Evolutionary conservation across 768 basidiomycete genomes (phyloP).

Genomic region (Boletus rubroflammeus): DNA sequence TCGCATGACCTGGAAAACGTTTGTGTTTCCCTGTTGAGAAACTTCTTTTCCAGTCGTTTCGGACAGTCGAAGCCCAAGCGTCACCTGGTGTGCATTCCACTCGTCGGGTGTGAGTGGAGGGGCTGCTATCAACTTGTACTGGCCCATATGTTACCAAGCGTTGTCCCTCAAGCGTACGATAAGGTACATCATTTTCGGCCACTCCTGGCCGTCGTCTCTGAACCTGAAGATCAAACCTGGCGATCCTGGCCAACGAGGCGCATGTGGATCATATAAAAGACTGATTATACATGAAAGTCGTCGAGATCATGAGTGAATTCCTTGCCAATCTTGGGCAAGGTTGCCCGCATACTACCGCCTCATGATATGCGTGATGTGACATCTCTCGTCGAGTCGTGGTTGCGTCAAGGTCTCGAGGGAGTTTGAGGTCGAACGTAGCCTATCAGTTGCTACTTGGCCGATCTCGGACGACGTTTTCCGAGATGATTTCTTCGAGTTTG

Average conservation of each 20-base stretch:
- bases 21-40: too few relatives aligned
- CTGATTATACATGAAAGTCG: conserved; percentile 15
- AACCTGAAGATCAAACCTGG: conserved; percentile 11
- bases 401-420: conserved; percentile 5
- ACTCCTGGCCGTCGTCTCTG: conserved; percentile 1
- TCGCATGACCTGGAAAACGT: conserved; percentile 6
- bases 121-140: conserved; percentile 12
- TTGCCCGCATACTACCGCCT: not conserved
- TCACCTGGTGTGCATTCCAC: conserved; percentile 10
- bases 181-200: not conserved
- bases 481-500: conserved; percentile 3
- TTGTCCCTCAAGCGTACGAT: conserved; percentile 3
- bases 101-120: conserved; percentile 3
- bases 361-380: conserved; percentile 4
- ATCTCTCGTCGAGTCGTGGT: too few relatives aligned
- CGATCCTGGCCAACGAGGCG: conserved; percentile 12
- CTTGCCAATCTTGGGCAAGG: conserved; percentile 5
- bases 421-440: conserved; percentile 7
- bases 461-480: conserved; percentile 5
- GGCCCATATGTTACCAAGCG: conserved; percentile 11
- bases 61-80: not conserved
- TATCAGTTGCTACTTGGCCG: conserved; percentile 1
- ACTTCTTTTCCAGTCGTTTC: too few relatives aligned
- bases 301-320: conserved; percentile 10
- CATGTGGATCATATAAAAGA: conserved; percentile 6